Evolutionary conservation across 2,329 filamentous ascomycete genomes (phyloP), one percentile per base, ranked within the genome.

Genomic region (Cytospora schulzeri): DNA sequence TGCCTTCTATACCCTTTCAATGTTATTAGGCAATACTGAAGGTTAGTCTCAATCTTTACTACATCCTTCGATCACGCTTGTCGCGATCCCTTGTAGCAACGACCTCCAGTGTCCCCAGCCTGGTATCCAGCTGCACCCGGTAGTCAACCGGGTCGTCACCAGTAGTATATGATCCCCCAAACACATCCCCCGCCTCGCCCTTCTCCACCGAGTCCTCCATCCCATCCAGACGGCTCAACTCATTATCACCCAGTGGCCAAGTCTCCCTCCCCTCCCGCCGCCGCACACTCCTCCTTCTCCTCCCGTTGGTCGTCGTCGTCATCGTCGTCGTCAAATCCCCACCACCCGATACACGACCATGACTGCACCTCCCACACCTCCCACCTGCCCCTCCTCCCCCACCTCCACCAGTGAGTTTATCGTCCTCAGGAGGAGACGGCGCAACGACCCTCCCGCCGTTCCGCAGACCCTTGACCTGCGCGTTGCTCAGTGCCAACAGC

Each of bases 401-500:
- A 26, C 2, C 51, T 4, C 26, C 45, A 3, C 19, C 26, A 26
- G 48, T 22, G 51, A 7, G 5, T 12, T 12, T 9, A 4, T 38
- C n/a, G 38, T 14, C 26, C 22, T 55, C 60, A 5, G 35, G 64
- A 5, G 72, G 70, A 61, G 71, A 69, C 17, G 77, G 79, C 26
- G 71, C 71, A 9, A 76, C 75, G 5, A 81, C 73, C 17, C 83
- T 77, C 0, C 83, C 85, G 67, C 85, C 79, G 74, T 87, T 83
- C 33, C 76, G 75, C 45, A 88, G 73, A 0, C 76, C 75, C 35
- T 76, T 79, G 0, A 80, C 79, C 59, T 80, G 75, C 1, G 78
- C 76, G 66, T 88, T 88, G 66, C 83, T 83, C 29, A 86, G 68
- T 2, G 81, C 83, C 15, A 89, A 72, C 35, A 87, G 67, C 0